Evolutionary conservation across 1,284 basidiomycete species (phyloP).

Genomic region (Leccinum fallax): DNA sequence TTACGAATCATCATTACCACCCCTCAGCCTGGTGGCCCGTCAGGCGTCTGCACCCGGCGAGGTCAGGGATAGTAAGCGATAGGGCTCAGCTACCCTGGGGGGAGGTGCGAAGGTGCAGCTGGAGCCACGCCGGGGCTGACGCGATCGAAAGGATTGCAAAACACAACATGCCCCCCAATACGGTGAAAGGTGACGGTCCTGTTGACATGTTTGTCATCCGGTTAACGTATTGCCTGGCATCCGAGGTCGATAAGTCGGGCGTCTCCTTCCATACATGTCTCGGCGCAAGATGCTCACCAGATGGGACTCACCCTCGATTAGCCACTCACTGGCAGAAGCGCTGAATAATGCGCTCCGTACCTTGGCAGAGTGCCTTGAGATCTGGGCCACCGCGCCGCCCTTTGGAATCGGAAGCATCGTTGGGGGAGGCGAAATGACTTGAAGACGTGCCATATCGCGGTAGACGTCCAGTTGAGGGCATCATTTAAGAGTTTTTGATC

Average conservation of each 20-base stretch:
- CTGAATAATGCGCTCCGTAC: slow-evolving; percentile 13
- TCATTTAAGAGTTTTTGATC: slow-evolving; percentile 21
- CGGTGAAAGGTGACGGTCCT: background rate
- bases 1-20: background rate
- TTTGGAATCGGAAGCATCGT: slow-evolving; percentile 13
- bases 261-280: slow-evolving; percentile 13
- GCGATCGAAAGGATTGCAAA: background rate
- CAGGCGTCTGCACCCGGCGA: background rate
- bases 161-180: background rate
- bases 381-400: slow-evolving; percentile 14
- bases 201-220: slow-evolving; percentile 16
- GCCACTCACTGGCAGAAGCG: slow-evolving; percentile 12
- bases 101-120: background rate
- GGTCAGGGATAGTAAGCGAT: background rate
- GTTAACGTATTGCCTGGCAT: slow-evolving; percentile 13
- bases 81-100: background rate
- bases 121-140: background rate
- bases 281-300: slow-evolving; percentile 23
- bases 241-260: slow-evolving; percentile 10
- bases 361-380: slow-evolving; percentile 20
- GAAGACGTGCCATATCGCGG: slow-evolving; percentile 12
- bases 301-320: slow-evolving; percentile 11
- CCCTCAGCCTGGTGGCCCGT: background rate
- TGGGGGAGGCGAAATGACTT: slow-evolving; percentile 29
- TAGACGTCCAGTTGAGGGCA: background rate